Percentiles rank a stretch among this genome's conserved stretches.
Conservation (phyloP, 2,329 filamentous ascomycete genomes). For the Alternaria brassicicola region DNA sequence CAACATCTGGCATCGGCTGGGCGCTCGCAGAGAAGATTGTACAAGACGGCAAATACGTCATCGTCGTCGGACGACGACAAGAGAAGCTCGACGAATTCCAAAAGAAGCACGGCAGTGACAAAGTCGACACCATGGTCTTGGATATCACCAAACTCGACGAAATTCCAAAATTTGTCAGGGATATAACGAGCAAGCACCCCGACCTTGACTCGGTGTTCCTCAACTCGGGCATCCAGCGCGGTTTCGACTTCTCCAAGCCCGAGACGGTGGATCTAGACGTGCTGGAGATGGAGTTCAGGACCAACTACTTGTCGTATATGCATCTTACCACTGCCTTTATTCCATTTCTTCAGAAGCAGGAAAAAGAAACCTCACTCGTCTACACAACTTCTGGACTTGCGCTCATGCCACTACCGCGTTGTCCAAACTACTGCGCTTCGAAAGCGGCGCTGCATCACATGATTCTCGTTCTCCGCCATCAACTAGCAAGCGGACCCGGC, state of each 20-base stretch:
- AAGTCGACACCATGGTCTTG: constrained; percentile 54
- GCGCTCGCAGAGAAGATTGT: constrained; percentile 59
- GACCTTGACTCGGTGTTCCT: constrained; percentile 61
- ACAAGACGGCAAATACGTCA: constrained; percentile 54
- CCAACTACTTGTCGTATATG: constrained; percentile 59
- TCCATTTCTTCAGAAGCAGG: constrained; percentile 56
- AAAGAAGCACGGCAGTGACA: constrained; percentile 54
- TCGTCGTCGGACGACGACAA: constrained; percentile 59
- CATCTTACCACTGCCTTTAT: constrained; percentile 58
- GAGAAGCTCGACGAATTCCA: constrained; percentile 59
- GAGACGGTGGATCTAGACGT: constrained; percentile 53
- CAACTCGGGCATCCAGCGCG: constrained; percentile 61
- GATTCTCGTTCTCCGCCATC: constrained; percentile 58
- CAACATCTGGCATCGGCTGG: constrained; percentile 59
- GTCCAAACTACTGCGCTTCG: constrained; percentile 60
- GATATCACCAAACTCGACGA: constrained; percentile 59
- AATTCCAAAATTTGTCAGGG: constrained; percentile 54
- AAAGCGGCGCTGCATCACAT: constrained; percentile 64
- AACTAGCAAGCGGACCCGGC: constrained; percentile 53
- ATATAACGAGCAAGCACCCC: constrained; percentile 53
- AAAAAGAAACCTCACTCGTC: constrained; percentile 51
- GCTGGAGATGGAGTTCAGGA: constrained; percentile 56
- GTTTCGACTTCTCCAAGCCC: constrained; percentile 57
- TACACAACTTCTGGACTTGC: constrained; percentile 60
- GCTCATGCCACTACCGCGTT: constrained; percentile 55